Evolutionary conservation across 805 yeast genomes (phyloP), one percentile per base, ranked within the genome.

Genomic region (Metschnikowia reukaufii): DNA sequence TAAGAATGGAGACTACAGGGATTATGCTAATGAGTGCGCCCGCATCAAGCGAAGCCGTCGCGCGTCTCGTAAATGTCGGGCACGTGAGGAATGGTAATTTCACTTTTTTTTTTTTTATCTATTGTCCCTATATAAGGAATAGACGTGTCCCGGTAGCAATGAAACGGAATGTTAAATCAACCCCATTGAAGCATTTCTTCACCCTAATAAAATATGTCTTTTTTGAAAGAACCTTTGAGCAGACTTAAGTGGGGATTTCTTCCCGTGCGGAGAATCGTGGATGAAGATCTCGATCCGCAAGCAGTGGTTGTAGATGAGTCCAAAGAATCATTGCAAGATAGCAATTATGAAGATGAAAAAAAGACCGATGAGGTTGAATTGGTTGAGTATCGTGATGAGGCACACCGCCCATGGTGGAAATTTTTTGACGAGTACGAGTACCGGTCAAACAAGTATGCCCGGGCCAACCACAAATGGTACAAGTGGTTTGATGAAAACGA

Each of bases 321-420:
- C 12, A 44, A 35, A n/a, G 42, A 23, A 17, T 42, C 45, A 3
- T 43, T 51, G 37, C 55, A 51, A 33, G 49, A 43, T 10, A 39
- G 45, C 43, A 51, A 46, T 35, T 51, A 49, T 44, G 56, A 50
- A 15, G 27, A 35, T 16, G n/a, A 16, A 9, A n/a, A 36, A 20
- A 30, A 36, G 8, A 12, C 20, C 20, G 45, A 15, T 4, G 29
- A 25, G 29, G 2, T 13, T 10, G 47, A 29, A 10, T 23, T 44
- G 16, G 40, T 58, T 33, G 82, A 77, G 55, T 74, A 70, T 55
- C 64, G 82, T 51, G 83, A 79, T 56, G 83, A 78, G 57, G 79
- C 80, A 6, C 58, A 74, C 50, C 67, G 81, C 39, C 68, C 72
- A 33, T 78, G 81, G 78, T 75, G 67, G 67, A 68, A 68, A 25